Evolutionary conservation across 768 basidiomycete species (phyloP).

Genomic region (Boletus eberwhitei): DNA sequence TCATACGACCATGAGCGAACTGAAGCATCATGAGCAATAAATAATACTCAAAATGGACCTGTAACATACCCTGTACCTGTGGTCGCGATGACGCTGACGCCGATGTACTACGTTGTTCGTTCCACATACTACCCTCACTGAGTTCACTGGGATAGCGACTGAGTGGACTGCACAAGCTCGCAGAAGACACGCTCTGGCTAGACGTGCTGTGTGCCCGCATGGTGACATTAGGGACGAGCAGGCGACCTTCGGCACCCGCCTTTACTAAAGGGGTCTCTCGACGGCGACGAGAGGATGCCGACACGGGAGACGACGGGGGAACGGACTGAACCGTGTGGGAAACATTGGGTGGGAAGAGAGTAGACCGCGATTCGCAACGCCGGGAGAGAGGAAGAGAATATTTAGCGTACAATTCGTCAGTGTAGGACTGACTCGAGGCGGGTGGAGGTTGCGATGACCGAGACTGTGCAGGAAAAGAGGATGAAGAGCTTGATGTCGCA

Average conservation of each 20-base stretch:
- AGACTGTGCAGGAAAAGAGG: constrained; percentile 26
- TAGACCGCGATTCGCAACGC: constrained; percentile 49
- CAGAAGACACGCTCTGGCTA: constrained; percentile 29
- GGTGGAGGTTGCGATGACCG: constrained; percentile 22
- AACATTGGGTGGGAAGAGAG: constrained; percentile 34
- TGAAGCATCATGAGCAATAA: constrained; percentile 25
- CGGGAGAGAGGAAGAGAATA: constrained; percentile 56
- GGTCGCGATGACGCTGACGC: constrained; percentile 36
- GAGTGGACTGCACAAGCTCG: constrained; percentile 36
- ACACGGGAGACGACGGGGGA: constrained; percentile 34
- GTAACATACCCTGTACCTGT: constrained; percentile 49
- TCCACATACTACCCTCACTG: constrained; percentile 35
- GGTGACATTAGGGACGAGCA: constrained; percentile 51
- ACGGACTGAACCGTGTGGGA: constrained; percentile 37
- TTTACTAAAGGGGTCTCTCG: constrained; percentile 56
- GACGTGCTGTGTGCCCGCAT: constrained; percentile 32
- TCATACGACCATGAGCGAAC: constrained; percentile 78
- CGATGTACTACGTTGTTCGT: constrained; percentile 22
- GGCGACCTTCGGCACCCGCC: constrained; percentile 59
- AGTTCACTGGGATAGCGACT: constrained; percentile 40
- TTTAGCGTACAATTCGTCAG: constrained; percentile 51
- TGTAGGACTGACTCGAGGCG: constrained; percentile 31
- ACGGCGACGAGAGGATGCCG: constrained; percentile 35
- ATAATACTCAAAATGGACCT: background rate
- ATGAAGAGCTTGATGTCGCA: constrained; percentile 16